Evolutionary conservation across 257 asterid genomes (phyloP), one percentile per base, ranked within the genome.

Genomic region (Rehmannia glutinosa): DNA sequence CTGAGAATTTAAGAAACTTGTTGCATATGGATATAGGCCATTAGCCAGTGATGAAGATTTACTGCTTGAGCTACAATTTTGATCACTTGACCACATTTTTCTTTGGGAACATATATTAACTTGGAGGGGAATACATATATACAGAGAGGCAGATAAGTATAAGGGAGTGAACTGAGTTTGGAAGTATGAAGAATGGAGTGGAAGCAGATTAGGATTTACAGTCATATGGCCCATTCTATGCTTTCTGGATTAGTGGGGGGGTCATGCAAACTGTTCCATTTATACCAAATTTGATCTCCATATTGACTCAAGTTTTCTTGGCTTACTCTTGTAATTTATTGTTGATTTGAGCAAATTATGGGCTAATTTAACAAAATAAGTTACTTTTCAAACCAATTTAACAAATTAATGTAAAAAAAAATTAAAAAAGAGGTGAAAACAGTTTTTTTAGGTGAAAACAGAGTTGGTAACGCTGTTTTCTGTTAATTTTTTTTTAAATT

Each of bases 1-100:
- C 0, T 70, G 80, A 52, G 77, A 42, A 53, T 49, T 17, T 21
- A 67, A 35, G 46, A 52, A 69, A 43, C 27, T 65, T 27, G 74
- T 24, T 10, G 59, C 60, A 8, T 78, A 58, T 46, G 70, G 56
- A 21, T 45, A 46, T 10, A 53, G 33, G 56, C n/a, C 5, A 19
- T 8, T 47, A 9, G 27, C 4, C 19, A 36, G 28, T 16, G 72
- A 32, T 30, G 59, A 50, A 45, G 65, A 73, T 62, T 9, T 36
- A 50, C 52, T 66, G 76, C 74, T 77, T 62, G 91, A 77, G 75
- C 75, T 71, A 59, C 77, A 77, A 60, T 80, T 66, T 74, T 85
- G 92, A 49, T 74, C 67, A 74, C 39, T 54, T 53, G 70, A 62
- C 65, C 56, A 69, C 87, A 80, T 87, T 70, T 68, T 78, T 76